phyloP scores from a whole-genome alignment of 2,329 filamentous ascomycete genomes.

The Scedosporium aurantiacum region DNA sequence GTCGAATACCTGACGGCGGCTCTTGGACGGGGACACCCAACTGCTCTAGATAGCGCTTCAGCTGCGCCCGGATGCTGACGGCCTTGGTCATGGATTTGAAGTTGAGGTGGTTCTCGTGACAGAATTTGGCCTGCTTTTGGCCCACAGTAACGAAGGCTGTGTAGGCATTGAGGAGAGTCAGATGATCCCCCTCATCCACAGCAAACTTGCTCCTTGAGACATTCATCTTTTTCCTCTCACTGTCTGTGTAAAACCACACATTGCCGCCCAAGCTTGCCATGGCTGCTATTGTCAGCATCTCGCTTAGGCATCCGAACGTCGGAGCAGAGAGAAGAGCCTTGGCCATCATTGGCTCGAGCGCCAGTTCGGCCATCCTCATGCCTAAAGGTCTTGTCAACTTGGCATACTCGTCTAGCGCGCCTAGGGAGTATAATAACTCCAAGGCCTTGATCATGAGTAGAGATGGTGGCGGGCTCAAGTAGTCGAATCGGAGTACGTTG shows the following conservation, averaged over 20 bases:
- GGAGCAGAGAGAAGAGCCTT: slow-evolving; percentile 71
- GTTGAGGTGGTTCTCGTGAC: slow-evolving; percentile 76
- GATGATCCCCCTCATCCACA: slow-evolving; percentile 84
- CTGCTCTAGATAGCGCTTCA: slow-evolving; percentile 77
- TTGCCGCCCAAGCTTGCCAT: slow-evolving; percentile 82
- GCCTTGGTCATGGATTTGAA: slow-evolving; percentile 74
- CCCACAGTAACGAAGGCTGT: slow-evolving; percentile 76
- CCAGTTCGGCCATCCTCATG: slow-evolving; percentile 80
- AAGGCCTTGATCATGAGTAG: slow-evolving; percentile 77
- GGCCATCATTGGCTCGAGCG: slow-evolving; percentile 91
- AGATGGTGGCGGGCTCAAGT: slow-evolving; percentile 73
- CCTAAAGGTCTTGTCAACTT: slow-evolving; percentile 87
- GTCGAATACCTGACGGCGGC: slow-evolving; percentile 24
- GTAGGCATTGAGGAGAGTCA: slow-evolving; percentile 90
- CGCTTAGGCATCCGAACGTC: slow-evolving; percentile 66
- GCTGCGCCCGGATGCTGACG: slow-evolving; percentile 74
- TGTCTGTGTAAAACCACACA: slow-evolving; percentile 73
- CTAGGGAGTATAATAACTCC: slow-evolving; percentile 77
- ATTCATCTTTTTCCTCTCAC: slow-evolving; percentile 65
- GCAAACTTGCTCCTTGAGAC: slow-evolving; percentile 71
- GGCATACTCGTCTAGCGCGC: slow-evolving; percentile 78
- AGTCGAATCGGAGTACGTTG: slow-evolving; percentile 85
- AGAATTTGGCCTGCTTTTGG: slow-evolving; percentile 75
- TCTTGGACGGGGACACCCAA: slow-evolving; percentile 66
- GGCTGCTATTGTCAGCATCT: slow-evolving; percentile 83